Percentiles rank a stretch among this genome's conserved stretches.
Evolutionary conservation across 441 rosid genomes (phyloP).

Genomic region (Adansonia madagascariensis): DNA sequence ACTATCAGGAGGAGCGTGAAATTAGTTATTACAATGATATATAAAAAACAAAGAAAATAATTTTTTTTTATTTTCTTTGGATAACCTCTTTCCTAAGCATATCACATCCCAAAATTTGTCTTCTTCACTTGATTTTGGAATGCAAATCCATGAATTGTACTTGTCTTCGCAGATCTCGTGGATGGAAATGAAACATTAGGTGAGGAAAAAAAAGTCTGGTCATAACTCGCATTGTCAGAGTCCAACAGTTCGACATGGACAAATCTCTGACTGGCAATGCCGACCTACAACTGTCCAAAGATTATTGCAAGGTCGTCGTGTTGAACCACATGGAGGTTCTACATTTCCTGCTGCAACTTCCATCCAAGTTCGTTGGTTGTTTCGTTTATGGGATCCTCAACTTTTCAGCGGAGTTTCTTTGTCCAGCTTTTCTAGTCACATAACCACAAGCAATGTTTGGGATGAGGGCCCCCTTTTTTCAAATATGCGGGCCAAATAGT

Average conservation of each 20-base stretch:
- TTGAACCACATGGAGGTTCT: neutral
- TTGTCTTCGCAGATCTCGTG: neutral
- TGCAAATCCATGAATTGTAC: neutral
- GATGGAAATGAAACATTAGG: neutral
- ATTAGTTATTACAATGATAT: too few species aligned
- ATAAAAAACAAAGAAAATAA: too few species aligned
- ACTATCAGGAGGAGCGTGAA: too few species aligned
- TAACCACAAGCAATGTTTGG: neutral
- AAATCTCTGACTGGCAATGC: conserved; percentile 5
- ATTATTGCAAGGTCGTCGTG: neutral
- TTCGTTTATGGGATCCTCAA: neutral
- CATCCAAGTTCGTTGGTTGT: conserved; percentile 19
- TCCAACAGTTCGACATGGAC: conserved; percentile 8
- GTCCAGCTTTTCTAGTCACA: neutral
- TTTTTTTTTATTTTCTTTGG: neutral
- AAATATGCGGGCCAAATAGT: neutral
- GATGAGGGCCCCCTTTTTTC: neutral
- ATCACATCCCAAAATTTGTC: neutral
- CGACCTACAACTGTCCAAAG: conserved; percentile 9
- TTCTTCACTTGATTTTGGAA: neutral
- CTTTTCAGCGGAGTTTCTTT: neutral
- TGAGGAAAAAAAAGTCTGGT: neutral
- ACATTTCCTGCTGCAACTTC: conserved; percentile 11
- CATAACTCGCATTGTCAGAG: neutral
- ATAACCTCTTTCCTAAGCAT: conserved; percentile 14